A percentile compares a stretch with the other conserved stretches of the same genome.
These are phyloP conservation scores for Lodderomyces pseudojiufengensis DNA, from an alignment of 1,139 yeast species.

Conservation along the genomic window DNA sequence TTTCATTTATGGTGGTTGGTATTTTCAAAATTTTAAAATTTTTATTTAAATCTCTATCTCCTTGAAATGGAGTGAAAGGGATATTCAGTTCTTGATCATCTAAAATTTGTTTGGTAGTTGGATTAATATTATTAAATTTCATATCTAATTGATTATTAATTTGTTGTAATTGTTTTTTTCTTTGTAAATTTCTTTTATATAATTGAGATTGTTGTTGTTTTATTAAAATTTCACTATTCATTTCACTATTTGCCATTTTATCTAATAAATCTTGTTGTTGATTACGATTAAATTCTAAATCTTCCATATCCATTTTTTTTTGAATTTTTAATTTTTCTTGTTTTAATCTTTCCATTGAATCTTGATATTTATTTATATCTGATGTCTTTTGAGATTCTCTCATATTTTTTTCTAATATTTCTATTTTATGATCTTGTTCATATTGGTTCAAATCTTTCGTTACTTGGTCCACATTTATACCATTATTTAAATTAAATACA, in stretches of 20 bases:
- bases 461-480: slow-evolving; percentile 67
- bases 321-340: slow-evolving; percentile 62
- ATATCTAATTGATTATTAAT: slow-evolving; percentile 51
- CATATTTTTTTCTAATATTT: slow-evolving; percentile 62
- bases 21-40: slow-evolving; percentile 32
- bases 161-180: slow-evolving; percentile 65
- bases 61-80: slow-evolving; percentile 93
- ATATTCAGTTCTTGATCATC: slow-evolving; percentile 29
- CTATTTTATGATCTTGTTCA: slow-evolving; percentile 71
- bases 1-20: slow-evolving; percentile 26
- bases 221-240: slow-evolving; percentile 51
- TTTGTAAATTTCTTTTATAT: slow-evolving; percentile 59
- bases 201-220: slow-evolving; percentile 39
- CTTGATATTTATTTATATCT: slow-evolving; percentile 60
- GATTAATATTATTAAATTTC: slow-evolving; percentile 3
- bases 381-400: slow-evolving; percentile 65
- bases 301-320: slow-evolving; percentile 68
- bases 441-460: slow-evolving; percentile 67
- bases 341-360: slow-evolving; percentile 52
- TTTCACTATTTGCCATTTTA: slow-evolving; percentile 53
- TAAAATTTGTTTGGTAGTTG: slow-evolving; percentile 22
- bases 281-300: slow-evolving; percentile 51
- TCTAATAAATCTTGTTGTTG: slow-evolving; percentile 69
- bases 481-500: slow-evolving; percentile 70
- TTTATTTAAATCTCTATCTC: slow-evolving; percentile 64